A percentile compares a stretch with the other conserved stretches of the same genome.
Conservation (phyloP, 208 protist species). For the Leishmania gerbilli region DNA sequence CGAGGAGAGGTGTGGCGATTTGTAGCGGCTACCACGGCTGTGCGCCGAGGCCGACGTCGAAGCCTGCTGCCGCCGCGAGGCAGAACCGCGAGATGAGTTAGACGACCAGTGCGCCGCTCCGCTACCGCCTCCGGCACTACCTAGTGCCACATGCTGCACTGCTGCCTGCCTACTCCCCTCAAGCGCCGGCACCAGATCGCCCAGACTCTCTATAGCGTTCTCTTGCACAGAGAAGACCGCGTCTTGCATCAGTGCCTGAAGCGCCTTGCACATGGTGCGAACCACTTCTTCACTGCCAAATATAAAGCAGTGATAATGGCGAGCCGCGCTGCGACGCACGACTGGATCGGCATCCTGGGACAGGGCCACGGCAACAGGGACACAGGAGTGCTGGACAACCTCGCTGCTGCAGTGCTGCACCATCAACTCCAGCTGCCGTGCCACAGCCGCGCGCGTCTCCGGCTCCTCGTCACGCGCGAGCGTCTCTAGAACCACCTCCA, state of each 20-base stretch:
- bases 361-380: slow-evolving; percentile 44
- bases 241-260: slow-evolving; percentile 53
- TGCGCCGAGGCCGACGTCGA: slow-evolving; percentile 4
- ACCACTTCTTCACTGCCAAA: slow-evolving; percentile 41
- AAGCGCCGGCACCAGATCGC: slow-evolving; percentile 34
- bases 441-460: slow-evolving; percentile 64
- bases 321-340: slow-evolving; percentile 55
- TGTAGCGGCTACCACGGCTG: slow-evolving; percentile 14
- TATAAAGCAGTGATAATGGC: slow-evolving; percentile 48
- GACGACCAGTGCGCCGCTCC: slow-evolving; percentile 5
- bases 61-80: slow-evolving; percentile 7
- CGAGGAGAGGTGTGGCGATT: slow-evolving; percentile 15
- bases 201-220: slow-evolving; percentile 45
- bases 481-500: slow-evolving; percentile 44
- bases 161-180: slow-evolving; percentile 22
- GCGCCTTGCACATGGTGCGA: slow-evolving; percentile 35
- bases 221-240: slow-evolving; percentile 42
- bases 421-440: slow-evolving; percentile 55
- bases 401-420: slow-evolving; percentile 27
- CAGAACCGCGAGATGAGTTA: slow-evolving; percentile 15
- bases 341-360: slow-evolving; percentile 52
- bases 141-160: slow-evolving; percentile 7
- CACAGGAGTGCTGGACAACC: slow-evolving; percentile 34
- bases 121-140: neutral
- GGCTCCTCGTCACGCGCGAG: slow-evolving; percentile 68